Conservation (phyloP, 2,329 filamentous ascomycete species). For the Colletotrichum phormii region DNA sequence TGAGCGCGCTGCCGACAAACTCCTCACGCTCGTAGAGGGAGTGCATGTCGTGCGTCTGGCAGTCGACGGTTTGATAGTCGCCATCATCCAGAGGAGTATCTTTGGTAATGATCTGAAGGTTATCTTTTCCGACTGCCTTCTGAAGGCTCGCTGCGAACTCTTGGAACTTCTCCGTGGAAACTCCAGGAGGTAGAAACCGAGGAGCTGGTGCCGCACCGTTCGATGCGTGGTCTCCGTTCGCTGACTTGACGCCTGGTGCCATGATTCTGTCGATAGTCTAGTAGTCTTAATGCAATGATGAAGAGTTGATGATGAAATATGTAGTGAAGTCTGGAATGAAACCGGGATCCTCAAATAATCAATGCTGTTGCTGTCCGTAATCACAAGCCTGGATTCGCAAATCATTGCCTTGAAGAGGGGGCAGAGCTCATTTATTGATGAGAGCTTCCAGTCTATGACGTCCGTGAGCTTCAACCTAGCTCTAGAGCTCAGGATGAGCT, state of each 20-base stretch:
- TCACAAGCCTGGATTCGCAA: background rate
- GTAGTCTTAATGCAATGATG: background rate
- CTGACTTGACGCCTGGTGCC: conserved; percentile 14
- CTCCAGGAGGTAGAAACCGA: conserved; percentile 9
- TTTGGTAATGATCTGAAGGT: conserved; percentile 25
- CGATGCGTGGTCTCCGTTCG: background rate
- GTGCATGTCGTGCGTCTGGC: conserved; percentile 47
- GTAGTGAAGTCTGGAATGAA: no score
- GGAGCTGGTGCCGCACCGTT: conserved; percentile 6
- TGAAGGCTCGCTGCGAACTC: conserved; percentile 14
- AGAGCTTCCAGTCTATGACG: background rate
- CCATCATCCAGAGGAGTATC: conserved; percentile 21
- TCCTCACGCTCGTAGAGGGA: conserved; percentile 55
- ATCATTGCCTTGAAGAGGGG: background rate
- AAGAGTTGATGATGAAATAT: background rate
- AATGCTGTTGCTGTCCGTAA: background rate
- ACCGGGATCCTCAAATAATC: background rate
- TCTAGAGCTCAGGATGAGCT: background rate
- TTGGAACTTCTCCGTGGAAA: conserved; percentile 16
- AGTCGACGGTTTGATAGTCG: conserved; percentile 28
- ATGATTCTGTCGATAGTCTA: background rate
- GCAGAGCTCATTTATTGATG: conserved; percentile 7
- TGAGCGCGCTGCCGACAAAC: conserved; percentile 54
- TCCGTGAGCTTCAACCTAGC: background rate
- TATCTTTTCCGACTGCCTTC: conserved; percentile 17